Evolutionary conservation across 495 filamentous ascomycete species (phyloP), one percentile per base, ranked within the genome.

Genomic region (Aspergillus taichungensis): DNA sequence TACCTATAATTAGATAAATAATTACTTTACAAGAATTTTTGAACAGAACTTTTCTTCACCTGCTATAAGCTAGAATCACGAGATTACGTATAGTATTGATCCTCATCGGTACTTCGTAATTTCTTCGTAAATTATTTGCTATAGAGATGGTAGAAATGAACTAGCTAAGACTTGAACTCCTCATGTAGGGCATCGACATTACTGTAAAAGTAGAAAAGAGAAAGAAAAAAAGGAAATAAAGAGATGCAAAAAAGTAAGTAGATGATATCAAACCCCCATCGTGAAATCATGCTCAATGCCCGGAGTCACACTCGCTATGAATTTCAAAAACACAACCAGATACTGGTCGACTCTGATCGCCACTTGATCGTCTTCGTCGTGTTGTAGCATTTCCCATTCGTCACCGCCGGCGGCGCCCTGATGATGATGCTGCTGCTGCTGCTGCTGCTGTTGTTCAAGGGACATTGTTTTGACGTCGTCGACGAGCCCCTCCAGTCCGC

Each of bases 241-340:
- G 6, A 40, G 31, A 32, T n/a, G 9, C n/a, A 43, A 45, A 40
- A 35, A 18, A 43, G 30, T 24, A 34, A 28, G 30, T 14, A 34
- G 42, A 30, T 34, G n/a, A 34, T 34, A 33, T 64, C 63, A 96
- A 28, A 98, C 82, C 2, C 91, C 88, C 90, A 97, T 98, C 1
- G 92, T 98, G 62, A 94, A 96, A 62, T 98, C 92, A 60, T 97
- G 87, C 69, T 97, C 92, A 61, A 98, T 96, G 10, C 88, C 88
- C 6, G 92, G 92, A 14, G 91, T 96, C 24, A 98, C 91, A 48
- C 85, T 90, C 9, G 92, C 89, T 75, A 97, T 94, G 64, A 98
- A 97, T 70, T 98, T 98, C 52, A 98, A 69, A 62, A 98, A 98
- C 2, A 98, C 94, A 18, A 98, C 87, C 50, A 98, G 67, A 60